Base-by-base conservation (phyloP, 2,329 filamentous ascomycete genomes). In the Orbilia javanica region DNA sequence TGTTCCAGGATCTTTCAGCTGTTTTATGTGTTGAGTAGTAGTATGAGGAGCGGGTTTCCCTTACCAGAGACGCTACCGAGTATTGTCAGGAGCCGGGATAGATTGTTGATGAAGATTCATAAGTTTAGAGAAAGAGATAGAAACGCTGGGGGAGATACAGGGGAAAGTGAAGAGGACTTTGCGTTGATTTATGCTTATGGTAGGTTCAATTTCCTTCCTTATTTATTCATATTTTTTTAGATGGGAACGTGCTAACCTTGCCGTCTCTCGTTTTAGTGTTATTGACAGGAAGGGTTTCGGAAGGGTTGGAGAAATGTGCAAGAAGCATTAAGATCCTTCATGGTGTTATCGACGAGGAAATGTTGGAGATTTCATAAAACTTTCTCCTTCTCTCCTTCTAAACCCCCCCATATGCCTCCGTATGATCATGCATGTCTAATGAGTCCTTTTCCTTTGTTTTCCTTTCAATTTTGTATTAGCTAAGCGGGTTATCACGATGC, bases 1-100 rank as follows among this genome's bases (percentile, higher is more conserved):
- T 97, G 93, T 81, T 90, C 92, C 67, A 90, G 96, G 64, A 96
- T 98, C 81, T 96, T 93, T 83, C 96, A 98, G 87, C 88, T 99
- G 15, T 89, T 89, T 80, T 87, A 90, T 82, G 96, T 98, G 4
- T 89, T 99, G 79, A 96, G 96, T 0, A 96, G 92, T 48, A 97
- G 93, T 13, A 90, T 98, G 85, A 97, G 97, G 87, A 88, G 98
- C 7, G 94, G 97, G 84, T 98, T 97, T 82, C 94, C 96, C 0
- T 87, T 99, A 74, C 95, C 92, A 39, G 94, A 97, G 82, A 93
- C 92, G 11, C 87, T 98, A 48, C 96, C 96, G 0, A 94, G 91
- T 79, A 92, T 96, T 34, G 90, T 92, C 62, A 89, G 92, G 83
- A 90, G 91, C 46, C 89, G 96, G 79, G 94, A 99, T 83, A 87